Evolutionary conservation across 1,139 yeast species (phyloP), one percentile per base, ranked within the genome.

Genomic region (Geotrichum reessii): DNA sequence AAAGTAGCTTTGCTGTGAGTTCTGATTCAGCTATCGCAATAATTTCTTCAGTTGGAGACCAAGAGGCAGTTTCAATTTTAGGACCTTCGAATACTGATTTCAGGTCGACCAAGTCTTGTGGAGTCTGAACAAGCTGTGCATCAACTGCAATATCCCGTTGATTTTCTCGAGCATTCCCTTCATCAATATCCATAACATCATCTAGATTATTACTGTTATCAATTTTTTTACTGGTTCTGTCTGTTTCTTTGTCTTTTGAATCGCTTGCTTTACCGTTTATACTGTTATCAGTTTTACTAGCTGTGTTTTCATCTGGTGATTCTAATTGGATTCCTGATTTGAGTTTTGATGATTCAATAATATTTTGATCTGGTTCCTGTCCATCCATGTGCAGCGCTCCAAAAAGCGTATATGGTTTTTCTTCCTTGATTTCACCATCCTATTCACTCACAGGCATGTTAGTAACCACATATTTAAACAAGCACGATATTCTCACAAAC

Each of bases 351-450:
- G 12, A 19, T 25, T 51, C 47, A 19, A 49, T 31, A 14, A 25
- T 2, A 8, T 54, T 49, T 17, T 25, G 37, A 76, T 17, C 66
- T 65, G 61, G 62, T 37, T 55, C 63, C 56, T 56, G 62, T 50
- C 49, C 60, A 50, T 58, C 69, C 52, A 58, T 53, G 49, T 59
- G 64, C 14, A 68, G 64, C 1, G 80, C 80, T 52, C 75, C 76
- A 52, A 75, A 73, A 37, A 78, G 62, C 17, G 74, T 73, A 61
- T 77, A 68, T 17, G 67, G 59, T 28, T 57, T 57, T 66, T 56
- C 66, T 54, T 63, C 70, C 65, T 56, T 63, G 65, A 48, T 47
- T 31, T 60, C 62, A 2, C 62, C 62, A 42, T 60, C 47, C 42
- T 53, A 44, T 22, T 52, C 48, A 24, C 22, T 52, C 48, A 14